Base-by-base conservation (phyloP, 2,329 filamentous ascomycete species). In the Scytalidium lignicola region DNA sequence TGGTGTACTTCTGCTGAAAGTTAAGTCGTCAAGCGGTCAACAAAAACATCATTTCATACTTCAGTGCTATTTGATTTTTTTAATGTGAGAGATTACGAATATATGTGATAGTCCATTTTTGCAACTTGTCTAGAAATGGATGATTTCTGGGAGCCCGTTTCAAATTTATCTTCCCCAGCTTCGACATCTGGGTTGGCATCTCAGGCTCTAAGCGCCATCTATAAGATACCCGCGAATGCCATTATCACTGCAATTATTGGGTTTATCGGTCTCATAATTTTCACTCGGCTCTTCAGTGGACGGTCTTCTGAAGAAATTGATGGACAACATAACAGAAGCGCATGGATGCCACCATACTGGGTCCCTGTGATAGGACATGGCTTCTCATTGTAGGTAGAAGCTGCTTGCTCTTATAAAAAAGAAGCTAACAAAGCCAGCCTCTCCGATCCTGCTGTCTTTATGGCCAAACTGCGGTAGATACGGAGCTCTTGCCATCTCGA, bases 321-420 rank as follows among this genome's bases (percentile, higher is more conserved):
- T 44, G 40, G 49, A 20, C 29, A 49, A 19, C 46, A 55, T 37
- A 53, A 45, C n/a, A 51, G 47, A 55, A 65, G 64, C 47, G 70
- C 78, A 51, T 74, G 74, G 61, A 63, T 70, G 49, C 55, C 75
- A 19, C 78, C 79, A 22, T 84, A 84, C 63, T 85, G 78, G 76
- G 62, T 84, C 7, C 80, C 81, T 1, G 69, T 75, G 46, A 29
- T 83, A 8, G 77, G 79, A 37, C 78, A 85, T 66, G 68, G 73
- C 6, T 56, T 75, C 39, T 65, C 64, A 18, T 75, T 80, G 55
- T 67, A 72, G 55, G 62, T 71, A 61, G 4, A 28, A 15, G 23
- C 26, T 43, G 32, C 23, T 37, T 37, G 6, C 7, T 9, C 32
- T 37, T 5, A 17, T 15, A n/a, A 5, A 13, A 28, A 17, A 37